Percentiles rank a stretch among this genome's conserved stretches.
phyloP scores from a whole-genome alignment of 257 asterid genomes.

The Buddleja alternifolia region DNA sequence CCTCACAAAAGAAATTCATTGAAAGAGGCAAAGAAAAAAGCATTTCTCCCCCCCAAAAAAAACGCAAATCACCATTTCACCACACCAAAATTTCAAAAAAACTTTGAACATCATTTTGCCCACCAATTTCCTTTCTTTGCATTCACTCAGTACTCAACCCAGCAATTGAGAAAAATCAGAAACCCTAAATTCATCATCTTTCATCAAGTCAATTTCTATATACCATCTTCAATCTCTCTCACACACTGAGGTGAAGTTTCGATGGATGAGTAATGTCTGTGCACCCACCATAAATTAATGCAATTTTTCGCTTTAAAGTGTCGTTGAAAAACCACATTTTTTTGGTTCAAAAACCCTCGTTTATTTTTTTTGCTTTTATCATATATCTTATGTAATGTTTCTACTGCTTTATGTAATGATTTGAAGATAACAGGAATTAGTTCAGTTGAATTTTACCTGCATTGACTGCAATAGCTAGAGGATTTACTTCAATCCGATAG shows the following conservation, averaged over 20 bases:
- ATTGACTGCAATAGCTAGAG: conserved; percentile 36
- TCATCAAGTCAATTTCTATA: conserved; percentile 21
- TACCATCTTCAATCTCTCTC: not conserved
- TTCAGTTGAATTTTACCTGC: conserved; percentile 34
- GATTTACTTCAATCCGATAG: conserved; percentile 26
- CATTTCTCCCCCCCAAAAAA: not conserved
- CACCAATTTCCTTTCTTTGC: conserved; percentile 37
- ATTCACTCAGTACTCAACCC: conserved; percentile 29
- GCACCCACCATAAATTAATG: conserved; percentile 25
- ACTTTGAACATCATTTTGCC: conserved; percentile 36
- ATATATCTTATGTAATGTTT: not conserved
- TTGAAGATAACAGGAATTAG: conserved; percentile 1
- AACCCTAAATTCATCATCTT: conserved; percentile 39
- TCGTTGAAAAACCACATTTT: conserved; percentile 23
- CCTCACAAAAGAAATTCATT: not conserved
- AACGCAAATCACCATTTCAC: conserved; percentile 25
- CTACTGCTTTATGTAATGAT: conserved; percentile 24
- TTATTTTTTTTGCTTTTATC: not conserved
- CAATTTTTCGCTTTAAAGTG: conserved; percentile 28
- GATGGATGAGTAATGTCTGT: conserved; percentile 19
- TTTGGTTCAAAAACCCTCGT: conserved; percentile 17
- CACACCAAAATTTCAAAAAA: conserved; percentile 35
- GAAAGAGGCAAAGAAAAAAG: not conserved
- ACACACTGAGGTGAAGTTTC: conserved; percentile 26
- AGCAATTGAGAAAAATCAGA: conserved; percentile 3